Base-by-base conservation (phyloP, 805 yeast species). In the Wickerhamiella parazyma region DNA sequence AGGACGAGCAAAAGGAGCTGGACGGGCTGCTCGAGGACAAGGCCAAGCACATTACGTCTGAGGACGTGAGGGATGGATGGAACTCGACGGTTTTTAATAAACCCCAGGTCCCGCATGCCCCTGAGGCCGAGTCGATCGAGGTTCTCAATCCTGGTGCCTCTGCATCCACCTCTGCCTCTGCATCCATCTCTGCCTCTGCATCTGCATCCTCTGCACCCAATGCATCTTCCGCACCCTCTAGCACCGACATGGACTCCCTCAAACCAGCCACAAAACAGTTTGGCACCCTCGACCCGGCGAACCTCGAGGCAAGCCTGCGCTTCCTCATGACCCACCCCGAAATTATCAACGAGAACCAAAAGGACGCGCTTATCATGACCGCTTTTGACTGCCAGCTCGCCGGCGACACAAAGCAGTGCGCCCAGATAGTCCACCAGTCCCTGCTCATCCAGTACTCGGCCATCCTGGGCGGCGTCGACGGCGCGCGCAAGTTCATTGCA, bases 1-100 rank as follows among this genome's bases (percentile, higher is more conserved):
- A 72, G 42, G 72, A 72, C 20, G 85, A 82, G 46, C 68, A 71
- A 19, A 72, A 73, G 41, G 85, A 82, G 59, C 65, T 86, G 50
- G 75, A 71, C 33, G 73, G 73, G 26, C 67, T 91, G 44, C 69
- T 74, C 51, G 70, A 74, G 51, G 95, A 87, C 55, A 81, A 82
- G 55, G 68, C 75, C 10, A 56, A 67, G 38, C 80, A 83, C 57
- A 87, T 91, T 50, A 78, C 93, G 2, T 78, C 91, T 41, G 97
- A 87, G 12, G 98, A 89, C 62, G 71, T 86, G 33, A 91, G 76
- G 52, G 85, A 91, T 11, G 97, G 95, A 0, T 91, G 84, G 68
- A 94, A 89, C 58, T 75, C 82, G 35, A 80, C 95, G 0, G 74
- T 83, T 51, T 60, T 85, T 57, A 84, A 85, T 60, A 80, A 77